These are phyloP conservation scores for Tylopilus rubrobrunneus DNA, from an alignment of 768 basidiomycete species.

Conservation along the genomic window DNA sequence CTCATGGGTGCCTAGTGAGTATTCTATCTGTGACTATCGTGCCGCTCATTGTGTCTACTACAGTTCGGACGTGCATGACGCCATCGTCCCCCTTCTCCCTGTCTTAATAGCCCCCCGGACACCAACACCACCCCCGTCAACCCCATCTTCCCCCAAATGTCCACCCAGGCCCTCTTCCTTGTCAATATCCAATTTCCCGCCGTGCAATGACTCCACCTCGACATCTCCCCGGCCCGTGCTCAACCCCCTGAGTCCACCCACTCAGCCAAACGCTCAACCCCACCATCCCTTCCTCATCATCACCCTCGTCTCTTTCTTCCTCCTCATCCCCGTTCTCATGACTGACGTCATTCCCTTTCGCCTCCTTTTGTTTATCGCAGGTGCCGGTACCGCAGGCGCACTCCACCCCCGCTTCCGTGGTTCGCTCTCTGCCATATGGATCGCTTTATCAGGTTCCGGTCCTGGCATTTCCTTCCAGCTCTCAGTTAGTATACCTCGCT, in stretches of 20 bases:
- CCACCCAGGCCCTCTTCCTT: slow-evolving; percentile 34
- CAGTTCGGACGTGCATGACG: slow-evolving; percentile 62
- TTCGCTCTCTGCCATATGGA: not conserved
- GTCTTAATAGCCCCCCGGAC: slow-evolving; percentile 42
- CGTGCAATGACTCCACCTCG: slow-evolving; percentile 17
- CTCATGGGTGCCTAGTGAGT: slow-evolving; percentile 81
- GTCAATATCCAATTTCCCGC: not conserved
- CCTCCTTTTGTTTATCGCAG: slow-evolving; percentile 36
- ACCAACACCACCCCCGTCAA: slow-evolving; percentile 47
- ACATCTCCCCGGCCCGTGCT: not conserved
- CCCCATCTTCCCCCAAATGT: slow-evolving; percentile 42
- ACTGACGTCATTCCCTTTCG: slow-evolving; percentile 44
- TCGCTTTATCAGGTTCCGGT: slow-evolving; percentile 9
- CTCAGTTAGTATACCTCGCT: slow-evolving; percentile 3
- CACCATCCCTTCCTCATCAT: slow-evolving; percentile 34
- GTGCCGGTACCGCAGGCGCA: slow-evolving; percentile 10
- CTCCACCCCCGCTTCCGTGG: slow-evolving; percentile 12
- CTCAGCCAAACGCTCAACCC: not conserved
- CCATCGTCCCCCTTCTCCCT: slow-evolving; percentile 44
- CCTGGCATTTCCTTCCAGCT: slow-evolving; percentile 19
- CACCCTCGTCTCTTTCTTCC: slow-evolving; percentile 41
- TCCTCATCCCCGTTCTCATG: slow-evolving; percentile 40
- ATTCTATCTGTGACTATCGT: too few relatives aligned
- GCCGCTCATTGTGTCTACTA: not conserved
- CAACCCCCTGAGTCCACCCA: not conserved